phyloP scores from a whole-genome alignment of 331 rosid genomes.

The Ulmus americana region DNA sequence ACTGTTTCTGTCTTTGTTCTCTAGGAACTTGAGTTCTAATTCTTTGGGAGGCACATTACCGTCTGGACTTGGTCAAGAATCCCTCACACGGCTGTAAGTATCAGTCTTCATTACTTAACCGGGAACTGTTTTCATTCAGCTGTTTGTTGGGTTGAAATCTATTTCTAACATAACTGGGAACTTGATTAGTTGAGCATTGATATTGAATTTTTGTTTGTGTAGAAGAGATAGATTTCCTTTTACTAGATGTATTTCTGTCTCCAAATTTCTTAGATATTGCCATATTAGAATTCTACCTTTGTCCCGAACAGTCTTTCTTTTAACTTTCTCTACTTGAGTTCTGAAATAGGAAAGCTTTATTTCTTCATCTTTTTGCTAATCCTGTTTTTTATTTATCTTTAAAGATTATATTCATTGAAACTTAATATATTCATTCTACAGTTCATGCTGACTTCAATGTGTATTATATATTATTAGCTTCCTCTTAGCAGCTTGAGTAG shows the following conservation, averaged over 20 bases:
- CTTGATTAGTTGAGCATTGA: not conserved
- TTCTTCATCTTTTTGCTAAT: not conserved
- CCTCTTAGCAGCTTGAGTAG: no score
- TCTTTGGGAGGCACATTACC: constrained; percentile 62
- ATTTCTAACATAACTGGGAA: not conserved
- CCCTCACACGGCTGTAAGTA: constrained; percentile 67
- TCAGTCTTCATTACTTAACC: constrained; percentile 1
- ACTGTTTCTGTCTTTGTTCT: constrained; percentile 7
- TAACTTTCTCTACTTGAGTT: not conserved
- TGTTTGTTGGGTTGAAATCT: constrained; percentile 9
- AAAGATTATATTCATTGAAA: no score
- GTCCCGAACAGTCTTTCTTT: not conserved
- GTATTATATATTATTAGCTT: no score
- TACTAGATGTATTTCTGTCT: not conserved
- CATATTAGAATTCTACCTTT: not conserved
- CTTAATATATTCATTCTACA: no score
- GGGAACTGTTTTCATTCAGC: constrained; percentile 1
- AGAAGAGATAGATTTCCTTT: not conserved
- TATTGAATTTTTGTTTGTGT: not conserved
- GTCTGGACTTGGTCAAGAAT: constrained; percentile 59
- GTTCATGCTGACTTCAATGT: no score
- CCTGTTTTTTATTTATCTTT: not conserved
- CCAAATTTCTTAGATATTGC: not conserved
- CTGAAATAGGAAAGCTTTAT: not conserved
- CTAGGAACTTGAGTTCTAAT: constrained; percentile 85